Base-by-base conservation (phyloP, 2,329 filamentous ascomycete species). In the Cordyceps cateniannulata region DNA sequence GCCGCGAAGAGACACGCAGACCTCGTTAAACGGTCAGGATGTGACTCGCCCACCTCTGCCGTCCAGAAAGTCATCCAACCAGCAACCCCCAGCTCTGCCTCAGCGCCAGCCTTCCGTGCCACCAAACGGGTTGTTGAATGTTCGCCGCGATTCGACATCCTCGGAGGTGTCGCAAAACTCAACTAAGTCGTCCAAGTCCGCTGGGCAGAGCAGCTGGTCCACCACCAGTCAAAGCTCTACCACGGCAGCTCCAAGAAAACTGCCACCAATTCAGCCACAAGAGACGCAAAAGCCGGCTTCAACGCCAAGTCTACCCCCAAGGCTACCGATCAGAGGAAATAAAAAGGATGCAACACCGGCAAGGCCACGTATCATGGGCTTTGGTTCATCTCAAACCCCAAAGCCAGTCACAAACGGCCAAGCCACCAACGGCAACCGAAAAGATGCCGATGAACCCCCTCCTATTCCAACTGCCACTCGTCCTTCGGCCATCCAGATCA, bases 91-190 rank as follows among this genome's bases (percentile, higher is more conserved):
- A 8, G 74, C 77, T 29, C 70, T 85, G 20, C 81, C 83, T 16
- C 75, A 81, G 18, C 78, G 83, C 32, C 77, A 77, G 27, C 69
- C 78, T 2, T 80, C 80, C 2, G 70, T 75, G 7, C 77, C 81
- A 63, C 70, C 72, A 9, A 56, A 60, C 56, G 65, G 64, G 3
- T 70, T 71, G 16, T 69, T 80, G 38, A 69, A 70, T 24, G 72
- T 72, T 5, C 77, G 84, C 25, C 78, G 81, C 60, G 81, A 77
- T 53, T 87, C 85, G 20, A 80, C 80, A 47, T 81, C 84, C 0
- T 87, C 85, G 2, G 82, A 83, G 32, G 66, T 79, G 14, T 86
- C 84, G 2, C 74, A 81, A 61, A 72, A 78, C 44, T 87, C 84
- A 7, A 76, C 76, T 12, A 67, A 82, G 18, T 86, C 85, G 4